Evolutionary conservation across 164 flowering plant species (phyloP), one percentile per base, ranked within the genome.

Genomic region (Magnolia officinalis): DNA sequence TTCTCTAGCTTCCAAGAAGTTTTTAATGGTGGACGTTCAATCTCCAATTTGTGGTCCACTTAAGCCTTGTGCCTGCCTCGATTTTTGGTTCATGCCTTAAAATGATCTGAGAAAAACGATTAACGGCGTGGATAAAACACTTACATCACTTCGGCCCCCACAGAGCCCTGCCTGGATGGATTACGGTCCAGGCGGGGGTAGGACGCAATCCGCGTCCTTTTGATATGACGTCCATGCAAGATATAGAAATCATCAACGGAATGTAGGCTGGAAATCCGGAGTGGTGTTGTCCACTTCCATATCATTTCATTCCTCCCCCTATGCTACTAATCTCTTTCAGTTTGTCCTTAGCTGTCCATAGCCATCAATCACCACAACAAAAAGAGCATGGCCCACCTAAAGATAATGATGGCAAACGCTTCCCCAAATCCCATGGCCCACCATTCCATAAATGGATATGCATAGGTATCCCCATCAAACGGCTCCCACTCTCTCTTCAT

Each of bases 221-320:
- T 37, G 45, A 37, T 3, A 37, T 37, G 45, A 37, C 45, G 45
- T 37, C 6, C 45, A 5, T 37, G 45, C 45, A 3, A 55, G 13
- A 9, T 9, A 55, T 55, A 16, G 61, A 16, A 11, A 11, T 55
- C 18, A 55, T 14, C 61, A 21, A 66, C 21, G 69, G 69, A 26
- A 23, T 66, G 11, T 23, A 19, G 45, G 45, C 71, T 31, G 6
- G 71, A 68, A 68, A 68, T 29, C 71, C 71, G 71, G 71, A 68
- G 50, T 68, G 71, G 71, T 68, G 71, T 31, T 68, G 71, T 31
- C 71, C 71, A 68, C 71, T 68, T 67, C 3, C 29, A 19, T 11
- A 11, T 11, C 61, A 11, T 55, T 55, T 55, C 61, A 11, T 55
- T 55, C 16, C 61, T 16, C 61, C 18, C 18, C 61, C 61, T 55